Conservation (phyloP, 208 protist species). For the Trypanosoma platydactyli region DNA sequence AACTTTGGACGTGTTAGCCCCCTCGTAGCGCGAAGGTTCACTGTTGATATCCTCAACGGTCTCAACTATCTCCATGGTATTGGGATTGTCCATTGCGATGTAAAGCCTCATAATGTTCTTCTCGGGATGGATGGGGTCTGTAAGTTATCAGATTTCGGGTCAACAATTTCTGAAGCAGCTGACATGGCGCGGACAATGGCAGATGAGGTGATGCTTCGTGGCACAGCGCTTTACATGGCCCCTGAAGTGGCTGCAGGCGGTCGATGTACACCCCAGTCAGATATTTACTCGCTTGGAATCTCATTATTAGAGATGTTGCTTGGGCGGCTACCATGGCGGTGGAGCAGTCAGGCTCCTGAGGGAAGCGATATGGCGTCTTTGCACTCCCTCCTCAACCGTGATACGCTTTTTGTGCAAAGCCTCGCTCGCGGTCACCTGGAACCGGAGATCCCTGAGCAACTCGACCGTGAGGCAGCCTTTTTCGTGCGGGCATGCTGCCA, state of each 20-base stretch:
- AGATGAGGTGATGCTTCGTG: conserved; percentile 60
- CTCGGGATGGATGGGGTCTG: conserved; percentile 75
- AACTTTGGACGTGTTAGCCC: conserved; percentile 65
- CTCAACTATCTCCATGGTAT: conserved; percentile 76
- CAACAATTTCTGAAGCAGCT: conserved; percentile 48
- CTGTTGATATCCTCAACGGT: conserved; percentile 72
- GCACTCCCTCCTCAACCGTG: conserved; percentile 39
- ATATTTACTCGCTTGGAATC: conserved; percentile 83
- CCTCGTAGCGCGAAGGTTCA: conserved; percentile 65
- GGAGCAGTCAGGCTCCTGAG: conserved; percentile 32
- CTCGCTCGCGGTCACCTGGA: conserved; percentile 49
- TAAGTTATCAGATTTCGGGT: conserved; percentile 89
- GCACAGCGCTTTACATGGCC: conserved; percentile 83
- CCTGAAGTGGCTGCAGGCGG: conserved; percentile 71
- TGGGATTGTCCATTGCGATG: conserved; percentile 78
- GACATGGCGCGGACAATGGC: conserved; percentile 24
- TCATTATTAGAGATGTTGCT: conserved; percentile 80
- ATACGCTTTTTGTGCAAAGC: conserved; percentile 57
- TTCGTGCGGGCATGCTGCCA: conserved; percentile 59
- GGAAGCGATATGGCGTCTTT: conserved; percentile 35
- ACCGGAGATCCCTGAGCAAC: conserved; percentile 52
- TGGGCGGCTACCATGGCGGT: conserved; percentile 69
- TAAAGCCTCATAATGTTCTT: conserved; percentile 90
- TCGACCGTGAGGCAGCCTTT: conserved; percentile 50
- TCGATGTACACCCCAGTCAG: conserved; percentile 54